These are phyloP conservation scores for Microsporum ferrugineum DNA, from an alignment of 2,329 filamentous ascomycete genomes.

Conservation along the genomic window DNA sequence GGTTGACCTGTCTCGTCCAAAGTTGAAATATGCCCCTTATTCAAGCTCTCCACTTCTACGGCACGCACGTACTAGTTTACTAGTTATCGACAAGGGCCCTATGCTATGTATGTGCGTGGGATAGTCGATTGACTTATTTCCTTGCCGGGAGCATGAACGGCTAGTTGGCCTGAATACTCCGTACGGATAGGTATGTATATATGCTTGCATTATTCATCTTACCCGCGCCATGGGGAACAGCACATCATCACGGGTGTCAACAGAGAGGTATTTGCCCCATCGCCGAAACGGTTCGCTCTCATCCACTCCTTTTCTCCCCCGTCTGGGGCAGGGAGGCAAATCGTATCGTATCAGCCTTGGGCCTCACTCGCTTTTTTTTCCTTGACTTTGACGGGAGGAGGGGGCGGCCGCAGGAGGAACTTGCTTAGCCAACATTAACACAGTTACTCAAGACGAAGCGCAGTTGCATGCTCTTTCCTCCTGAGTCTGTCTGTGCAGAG, in stretches of 20 bases:
- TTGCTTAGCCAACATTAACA: slow-evolving; percentile 1
- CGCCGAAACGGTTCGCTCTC: background rate
- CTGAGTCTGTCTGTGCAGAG: background rate
- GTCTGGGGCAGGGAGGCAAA: background rate
- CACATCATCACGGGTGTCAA: slow-evolving; percentile 3
- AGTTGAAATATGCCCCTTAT: background rate
- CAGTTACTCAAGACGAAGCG: slow-evolving; percentile 1
- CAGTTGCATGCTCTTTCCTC: background rate
- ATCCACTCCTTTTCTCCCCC: background rate
- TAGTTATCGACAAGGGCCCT: background rate
- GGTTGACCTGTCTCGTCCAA: slow-evolving; percentile 4
- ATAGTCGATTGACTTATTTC: background rate
- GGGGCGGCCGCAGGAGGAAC: background rate
- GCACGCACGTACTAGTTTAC: background rate
- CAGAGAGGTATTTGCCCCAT: background rate
- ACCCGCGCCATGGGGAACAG: background rate
- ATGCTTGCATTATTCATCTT: background rate
- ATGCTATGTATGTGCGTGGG: background rate
- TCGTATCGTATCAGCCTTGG: background rate
- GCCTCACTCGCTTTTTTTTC: background rate
- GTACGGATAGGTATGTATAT: background rate
- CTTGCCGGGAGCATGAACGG: background rate
- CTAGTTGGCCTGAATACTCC: background rate
- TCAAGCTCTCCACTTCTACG: background rate
- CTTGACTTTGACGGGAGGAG: background rate